Evolutionary conservation across 768 basidiomycete genomes (phyloP), one percentile per base, ranked within the genome.

Genomic region (Stropharia rugosoannulata): DNA sequence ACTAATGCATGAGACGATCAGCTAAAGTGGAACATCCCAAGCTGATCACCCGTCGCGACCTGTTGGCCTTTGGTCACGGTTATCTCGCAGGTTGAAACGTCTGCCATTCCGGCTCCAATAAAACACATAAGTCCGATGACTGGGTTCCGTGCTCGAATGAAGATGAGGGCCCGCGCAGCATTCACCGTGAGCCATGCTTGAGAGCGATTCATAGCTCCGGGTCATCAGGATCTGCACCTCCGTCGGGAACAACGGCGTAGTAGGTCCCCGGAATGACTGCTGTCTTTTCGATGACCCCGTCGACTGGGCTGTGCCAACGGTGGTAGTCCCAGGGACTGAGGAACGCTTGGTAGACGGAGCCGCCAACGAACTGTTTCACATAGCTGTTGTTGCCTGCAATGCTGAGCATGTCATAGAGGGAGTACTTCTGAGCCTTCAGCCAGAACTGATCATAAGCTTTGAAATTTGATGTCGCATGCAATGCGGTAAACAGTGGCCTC

Each of bases 401-500:
- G 44, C 74, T 65, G 43, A 87, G 77, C 70, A 86, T 82, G 61
- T 85, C 75, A 8, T 64, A 35, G 41, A 86, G 79, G 2, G 84
- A 86, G 66, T 87, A 87, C 0, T 79, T 77, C 61, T 85, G 72
- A 0, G 75, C 81, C 63, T 87, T 87, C 66, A 85, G 61, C 84
- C 83, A 87, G 67, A 87, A 85, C 35, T 64, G 60, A 51, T 83
- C 81, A 5, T 64, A n/a, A n/a, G 64, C 2, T 62, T 64, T n/a
- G n/a, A n/a, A n/a, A n/a, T 49, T 79, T 62, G 35, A 82, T 76
- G 52, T 78, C 57, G 35, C 42, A 27, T 2, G 66, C 67, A 41
- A 81, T 71, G 38, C 73, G 69, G 64, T 80, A 77, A 3, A 81
- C 65, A 16, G 67, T 73, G 15, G 80, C 81, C 63, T 87, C 85